Percentiles rank a stretch among this genome's conserved stretches.
phyloP scores from a whole-genome alignment of 495 filamentous ascomycete species.

The Bacidia gigantensis region DNA sequence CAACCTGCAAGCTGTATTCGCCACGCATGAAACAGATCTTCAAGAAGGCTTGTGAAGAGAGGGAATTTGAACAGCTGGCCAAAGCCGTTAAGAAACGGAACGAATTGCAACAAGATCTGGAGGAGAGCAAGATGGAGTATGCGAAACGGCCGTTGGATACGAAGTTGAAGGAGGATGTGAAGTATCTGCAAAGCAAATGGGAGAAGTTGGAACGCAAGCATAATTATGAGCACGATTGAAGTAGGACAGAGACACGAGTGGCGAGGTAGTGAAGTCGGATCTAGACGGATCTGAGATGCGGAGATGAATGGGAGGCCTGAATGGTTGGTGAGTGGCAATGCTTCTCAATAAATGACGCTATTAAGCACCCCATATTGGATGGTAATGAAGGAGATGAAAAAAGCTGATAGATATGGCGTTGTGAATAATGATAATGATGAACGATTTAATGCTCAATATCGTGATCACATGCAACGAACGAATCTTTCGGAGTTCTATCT shows the following conservation, averaged over 20 bases:
- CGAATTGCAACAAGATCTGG: constrained; percentile 33
- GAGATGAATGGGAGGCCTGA: too few species aligned
- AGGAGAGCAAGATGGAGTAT: constrained; percentile 30
- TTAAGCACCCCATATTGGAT: too few species aligned
- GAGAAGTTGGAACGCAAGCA: constrained; percentile 31
- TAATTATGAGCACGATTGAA: background rate
- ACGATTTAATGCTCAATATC: too few species aligned
- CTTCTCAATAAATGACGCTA: too few species aligned
- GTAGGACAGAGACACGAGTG: background rate
- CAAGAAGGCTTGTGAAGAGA: constrained; percentile 38
- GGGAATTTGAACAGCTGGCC: constrained; percentile 41
- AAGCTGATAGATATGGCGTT: too few species aligned
- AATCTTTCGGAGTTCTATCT: too few species aligned
- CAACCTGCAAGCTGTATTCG: constrained; percentile 62
- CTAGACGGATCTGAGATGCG: too few species aligned
- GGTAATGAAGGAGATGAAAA: too few species aligned
- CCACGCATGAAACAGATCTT: constrained; percentile 58
- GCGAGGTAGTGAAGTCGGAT: background rate
- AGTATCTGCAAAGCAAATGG: constrained; percentile 40
- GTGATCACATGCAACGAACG: too few species aligned
- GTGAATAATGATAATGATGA: too few species aligned
- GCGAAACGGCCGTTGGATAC: constrained; percentile 30
- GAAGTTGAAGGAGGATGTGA: constrained; percentile 32
- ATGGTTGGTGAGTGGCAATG: too few species aligned
- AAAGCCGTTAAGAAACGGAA: constrained; percentile 26